Evolutionary conservation across 768 basidiomycete species (phyloP).

Genomic region (Trametes cubensis): DNA sequence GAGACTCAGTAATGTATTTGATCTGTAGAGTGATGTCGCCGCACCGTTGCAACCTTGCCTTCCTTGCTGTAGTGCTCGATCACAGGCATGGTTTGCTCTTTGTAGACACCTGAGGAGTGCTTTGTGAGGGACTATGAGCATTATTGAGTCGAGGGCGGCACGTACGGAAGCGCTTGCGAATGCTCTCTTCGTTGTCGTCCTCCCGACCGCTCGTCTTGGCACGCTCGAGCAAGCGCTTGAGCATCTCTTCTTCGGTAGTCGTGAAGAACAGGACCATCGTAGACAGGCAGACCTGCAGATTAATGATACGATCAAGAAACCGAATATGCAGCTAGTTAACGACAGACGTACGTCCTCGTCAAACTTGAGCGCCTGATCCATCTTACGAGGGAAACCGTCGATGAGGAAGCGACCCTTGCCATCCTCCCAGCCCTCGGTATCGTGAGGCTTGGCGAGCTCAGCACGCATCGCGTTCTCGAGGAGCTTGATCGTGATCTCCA

Average conservation of each 20-base stretch:
- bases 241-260: conserved; percentile 88
- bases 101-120: conserved; percentile 66
- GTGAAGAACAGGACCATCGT: conserved; percentile 83
- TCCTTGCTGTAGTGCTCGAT: conserved; percentile 74
- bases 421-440: conserved; percentile 62
- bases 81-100: conserved; percentile 89
- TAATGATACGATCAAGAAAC: neutral
- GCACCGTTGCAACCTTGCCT: conserved; percentile 79
- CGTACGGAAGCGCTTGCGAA: conserved; percentile 95
- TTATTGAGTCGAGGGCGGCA: conserved; percentile 11
- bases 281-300: conserved; percentile 72
- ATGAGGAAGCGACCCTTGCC: conserved; percentile 88
- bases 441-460: conserved; percentile 48
- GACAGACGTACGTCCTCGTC: conserved; percentile 68
- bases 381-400: conserved; percentile 97
- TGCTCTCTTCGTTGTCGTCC: conserved; percentile 93
- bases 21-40: conserved; percentile 22
- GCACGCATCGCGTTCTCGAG: conserved; percentile 88
- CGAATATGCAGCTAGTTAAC: neutral
- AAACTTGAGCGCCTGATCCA: conserved; percentile 95
- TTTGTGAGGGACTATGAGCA: neutral
- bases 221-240: conserved; percentile 81
- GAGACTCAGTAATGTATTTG: neutral
- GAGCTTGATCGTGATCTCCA: conserved; percentile 95
- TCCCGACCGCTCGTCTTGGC: conserved; percentile 93